Evolutionary conservation across 148 eudicot genomes (phyloP).

Genomic region (Amaranthus palmeri): DNA sequence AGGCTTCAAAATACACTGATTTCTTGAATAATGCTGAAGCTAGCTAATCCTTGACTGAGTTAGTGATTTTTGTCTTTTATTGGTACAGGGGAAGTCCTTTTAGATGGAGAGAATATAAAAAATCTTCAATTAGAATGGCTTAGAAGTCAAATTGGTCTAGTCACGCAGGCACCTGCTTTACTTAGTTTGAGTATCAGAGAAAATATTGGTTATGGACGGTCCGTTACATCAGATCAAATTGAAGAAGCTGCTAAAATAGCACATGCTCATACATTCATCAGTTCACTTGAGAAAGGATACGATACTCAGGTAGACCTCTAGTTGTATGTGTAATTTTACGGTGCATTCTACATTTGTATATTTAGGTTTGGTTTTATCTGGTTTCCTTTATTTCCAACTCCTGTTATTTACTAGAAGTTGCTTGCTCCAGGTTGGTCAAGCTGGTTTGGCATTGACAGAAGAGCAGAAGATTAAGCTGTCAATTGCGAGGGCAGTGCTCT

Average conservation of each 20-base stretch:
- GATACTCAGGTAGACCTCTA: slow-evolving; percentile 68
- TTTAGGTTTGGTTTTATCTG: neutral
- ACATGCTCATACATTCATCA: slow-evolving; percentile 90
- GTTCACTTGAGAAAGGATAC: slow-evolving; percentile 88
- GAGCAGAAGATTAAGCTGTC: slow-evolving; percentile 97
- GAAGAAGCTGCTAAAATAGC: slow-evolving; percentile 99
- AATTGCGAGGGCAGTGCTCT: slow-evolving; percentile 91
- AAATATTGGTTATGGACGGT: slow-evolving; percentile 91
- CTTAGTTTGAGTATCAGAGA: slow-evolving; percentile 89
- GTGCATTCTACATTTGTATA: neutral
- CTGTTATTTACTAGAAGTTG: slow-evolving; percentile 10
- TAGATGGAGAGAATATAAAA: slow-evolving; percentile 96
- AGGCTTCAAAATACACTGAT: neutral
- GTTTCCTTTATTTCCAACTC: neutral
- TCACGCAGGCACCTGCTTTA: slow-evolving; percentile 96
- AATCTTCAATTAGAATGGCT: slow-evolving; percentile 91
- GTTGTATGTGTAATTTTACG: neutral
- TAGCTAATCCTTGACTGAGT: slow-evolving; percentile 5
- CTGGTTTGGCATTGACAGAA: slow-evolving; percentile 80
- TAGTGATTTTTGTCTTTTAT: slow-evolving; percentile 4
- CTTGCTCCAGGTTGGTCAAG: slow-evolving; percentile 74
- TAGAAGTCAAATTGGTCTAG: slow-evolving; percentile 94
- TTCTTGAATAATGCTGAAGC: neutral
- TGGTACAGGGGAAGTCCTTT: slow-evolving; percentile 84
- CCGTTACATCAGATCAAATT: slow-evolving; percentile 73